Percentiles rank a stretch among this genome's conserved stretches.
Conservation (phyloP, 106 monocot species). For the Dactylorhiza incarnata region DNA sequence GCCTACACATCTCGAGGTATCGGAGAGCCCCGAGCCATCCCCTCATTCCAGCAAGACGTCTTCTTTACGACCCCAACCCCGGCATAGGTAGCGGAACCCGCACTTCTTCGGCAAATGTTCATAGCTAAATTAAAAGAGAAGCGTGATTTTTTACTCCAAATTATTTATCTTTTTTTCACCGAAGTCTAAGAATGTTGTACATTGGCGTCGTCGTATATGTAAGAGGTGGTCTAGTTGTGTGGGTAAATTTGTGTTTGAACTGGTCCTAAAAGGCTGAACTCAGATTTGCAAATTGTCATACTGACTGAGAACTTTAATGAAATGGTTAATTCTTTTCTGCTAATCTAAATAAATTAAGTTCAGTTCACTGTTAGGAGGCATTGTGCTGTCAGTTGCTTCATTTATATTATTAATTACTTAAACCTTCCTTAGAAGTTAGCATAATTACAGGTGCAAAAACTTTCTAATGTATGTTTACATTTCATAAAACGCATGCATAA, state of each 20-base stretch:
- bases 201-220: background rate
- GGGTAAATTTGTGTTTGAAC: constrained; percentile 1
- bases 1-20: constrained; percentile 61
- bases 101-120: background rate
- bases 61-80: constrained; percentile 26
- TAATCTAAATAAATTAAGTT: constrained; percentile 1
- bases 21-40: constrained; percentile 58
- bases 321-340: constrained; percentile 1
- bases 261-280: background rate
- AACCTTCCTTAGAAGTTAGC: too few relatives aligned
- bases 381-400: background rate
- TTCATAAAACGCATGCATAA: too few relatives aligned
- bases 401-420: too few relatives aligned
- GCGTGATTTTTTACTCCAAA: background rate
- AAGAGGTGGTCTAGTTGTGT: background rate
- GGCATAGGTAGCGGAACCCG: constrained; percentile 30
- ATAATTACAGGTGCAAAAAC: too few relatives aligned
- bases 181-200: background rate
- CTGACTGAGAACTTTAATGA: constrained; percentile 3
- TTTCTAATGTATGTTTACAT: too few relatives aligned
- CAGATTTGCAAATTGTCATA: background rate
- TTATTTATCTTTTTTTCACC: background rate
- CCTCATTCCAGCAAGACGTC: constrained; percentile 58
- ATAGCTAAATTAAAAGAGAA: constrained; percentile 6
- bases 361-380: too few relatives aligned